Conservation (phyloP, 208 protist genomes). For the Phytomonas sp. region DNA sequence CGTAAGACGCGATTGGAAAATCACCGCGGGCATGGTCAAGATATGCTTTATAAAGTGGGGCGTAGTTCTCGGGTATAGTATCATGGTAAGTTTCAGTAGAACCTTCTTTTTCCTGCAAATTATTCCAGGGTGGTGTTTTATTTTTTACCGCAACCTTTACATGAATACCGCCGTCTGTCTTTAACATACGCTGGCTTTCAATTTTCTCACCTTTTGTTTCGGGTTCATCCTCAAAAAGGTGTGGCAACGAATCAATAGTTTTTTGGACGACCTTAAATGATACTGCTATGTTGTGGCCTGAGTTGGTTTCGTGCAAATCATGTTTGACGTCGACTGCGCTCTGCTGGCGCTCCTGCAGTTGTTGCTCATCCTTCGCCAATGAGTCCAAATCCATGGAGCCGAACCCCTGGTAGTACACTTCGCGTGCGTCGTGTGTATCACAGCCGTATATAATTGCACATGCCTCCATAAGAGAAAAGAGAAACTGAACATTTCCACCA, state of each 20-base stretch:
- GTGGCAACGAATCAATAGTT: conserved; percentile 24
- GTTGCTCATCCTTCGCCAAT: conserved; percentile 42
- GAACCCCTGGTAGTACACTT: conserved; percentile 65
- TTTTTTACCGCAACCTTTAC: neutral
- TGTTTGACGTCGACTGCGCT: conserved; percentile 23
- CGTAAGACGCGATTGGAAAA: conserved; percentile 46
- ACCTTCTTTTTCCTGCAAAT: neutral
- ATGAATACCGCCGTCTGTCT: neutral
- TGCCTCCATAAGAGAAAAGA: conserved; percentile 86
- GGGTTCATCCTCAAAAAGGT: conserved; percentile 17
- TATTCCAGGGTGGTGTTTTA: neutral
- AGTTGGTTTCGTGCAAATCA: neutral
- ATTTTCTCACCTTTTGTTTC: neutral
- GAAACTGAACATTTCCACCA: conserved; percentile 29
- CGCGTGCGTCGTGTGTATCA: conserved; percentile 39
- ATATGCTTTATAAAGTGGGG: conserved; percentile 56
- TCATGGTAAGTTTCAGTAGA: neutral
- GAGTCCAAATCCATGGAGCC: conserved; percentile 57
- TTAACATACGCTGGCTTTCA: neutral
- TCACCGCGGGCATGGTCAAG: conserved; percentile 47
- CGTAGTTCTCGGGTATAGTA: conserved; percentile 20
- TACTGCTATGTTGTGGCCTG: neutral
- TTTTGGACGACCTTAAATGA: conserved; percentile 17
- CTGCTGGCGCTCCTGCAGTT: conserved; percentile 26
- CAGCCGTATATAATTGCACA: conserved; percentile 81